These are phyloP conservation scores for Stephania japonica DNA, from an alignment of 164 flowering plant genomes.

Conservation along the genomic window DNA sequence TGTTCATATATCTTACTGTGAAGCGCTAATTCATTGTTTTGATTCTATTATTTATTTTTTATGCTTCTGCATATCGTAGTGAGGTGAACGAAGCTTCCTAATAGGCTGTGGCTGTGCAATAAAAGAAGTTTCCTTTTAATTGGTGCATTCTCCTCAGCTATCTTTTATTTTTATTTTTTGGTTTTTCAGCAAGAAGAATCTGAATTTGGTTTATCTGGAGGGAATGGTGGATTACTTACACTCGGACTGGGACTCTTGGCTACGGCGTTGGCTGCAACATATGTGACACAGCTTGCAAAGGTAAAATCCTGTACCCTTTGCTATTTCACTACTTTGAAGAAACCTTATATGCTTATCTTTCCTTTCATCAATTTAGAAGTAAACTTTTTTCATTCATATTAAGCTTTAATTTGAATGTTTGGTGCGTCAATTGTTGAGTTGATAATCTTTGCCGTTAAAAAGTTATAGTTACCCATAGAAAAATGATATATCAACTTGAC, in stretches of 20 bases:
- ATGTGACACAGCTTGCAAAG: slow-evolving; percentile 86
- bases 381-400: background rate
- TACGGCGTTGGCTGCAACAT: slow-evolving; percentile 81
- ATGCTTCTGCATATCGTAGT: background rate
- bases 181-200: slow-evolving; percentile 86
- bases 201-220: slow-evolving; percentile 55
- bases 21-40: too few relatives aligned
- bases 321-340: background rate
- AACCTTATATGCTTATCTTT: background rate
- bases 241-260: slow-evolving; percentile 73
- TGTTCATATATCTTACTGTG: background rate
- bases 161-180: background rate
- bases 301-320: slow-evolving; percentile 26
- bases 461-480: background rate
- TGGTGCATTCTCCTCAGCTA: background rate
- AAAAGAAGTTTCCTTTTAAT: background rate
- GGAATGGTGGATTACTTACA: slow-evolving; percentile 61
- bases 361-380: background rate
- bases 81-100: too few relatives aligned
- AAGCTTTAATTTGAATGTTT: background rate
- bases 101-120: too few relatives aligned
- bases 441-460: background rate
- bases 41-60: background rate
- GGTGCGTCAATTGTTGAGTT: background rate
- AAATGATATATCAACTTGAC: background rate